A percentile compares a stretch with the other conserved stretches of the same genome.
Conservation (phyloP, 495 filamentous ascomycete genomes). For the Aspergillus affinis region DNA sequence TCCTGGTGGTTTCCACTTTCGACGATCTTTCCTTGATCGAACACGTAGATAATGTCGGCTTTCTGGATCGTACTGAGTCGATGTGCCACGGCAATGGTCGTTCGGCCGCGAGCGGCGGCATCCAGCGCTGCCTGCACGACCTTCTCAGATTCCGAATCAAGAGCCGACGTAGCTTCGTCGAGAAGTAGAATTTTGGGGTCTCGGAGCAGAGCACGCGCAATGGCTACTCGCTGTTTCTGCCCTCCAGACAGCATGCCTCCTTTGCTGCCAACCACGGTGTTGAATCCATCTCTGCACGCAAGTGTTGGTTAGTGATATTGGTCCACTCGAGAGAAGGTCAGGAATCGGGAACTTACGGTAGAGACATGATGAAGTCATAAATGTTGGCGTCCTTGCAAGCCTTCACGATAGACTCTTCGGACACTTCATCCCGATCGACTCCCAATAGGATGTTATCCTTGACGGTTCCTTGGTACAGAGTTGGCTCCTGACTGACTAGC, state of each 20-base stretch:
- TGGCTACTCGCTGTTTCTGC: conserved; percentile 81
- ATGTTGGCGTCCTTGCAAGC: conserved; percentile 90
- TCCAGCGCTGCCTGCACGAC: conserved; percentile 81
- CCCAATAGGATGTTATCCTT: conserved; percentile 80
- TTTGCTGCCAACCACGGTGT: conserved; percentile 73
- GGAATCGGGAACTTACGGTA: conserved; percentile 43
- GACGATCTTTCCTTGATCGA: conserved; percentile 71
- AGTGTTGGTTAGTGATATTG: conserved; percentile 26
- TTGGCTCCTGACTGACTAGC: conserved; percentile 85
- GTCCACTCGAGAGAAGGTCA: not conserved
- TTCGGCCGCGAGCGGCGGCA: conserved; percentile 69
- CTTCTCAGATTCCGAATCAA: conserved; percentile 81
- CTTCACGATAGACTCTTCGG: conserved; percentile 67
- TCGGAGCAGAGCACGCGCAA: conserved; percentile 70
- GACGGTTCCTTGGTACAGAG: conserved; percentile 81
- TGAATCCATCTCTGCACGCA: conserved; percentile 61
- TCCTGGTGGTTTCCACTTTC: conserved; percentile 72
- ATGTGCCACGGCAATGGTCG: conserved; percentile 78
- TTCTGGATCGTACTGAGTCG: conserved; percentile 78
- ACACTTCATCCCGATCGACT: conserved; percentile 57
- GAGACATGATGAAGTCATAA: conserved; percentile 81
- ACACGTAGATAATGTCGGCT: conserved; percentile 81
- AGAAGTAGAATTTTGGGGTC: conserved; percentile 71
- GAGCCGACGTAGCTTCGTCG: conserved; percentile 79
- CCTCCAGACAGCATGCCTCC: conserved; percentile 78